Evolutionary conservation across 495 filamentous ascomycete genomes (phyloP).

Genomic region (Elaphomyces granulatus): DNA sequence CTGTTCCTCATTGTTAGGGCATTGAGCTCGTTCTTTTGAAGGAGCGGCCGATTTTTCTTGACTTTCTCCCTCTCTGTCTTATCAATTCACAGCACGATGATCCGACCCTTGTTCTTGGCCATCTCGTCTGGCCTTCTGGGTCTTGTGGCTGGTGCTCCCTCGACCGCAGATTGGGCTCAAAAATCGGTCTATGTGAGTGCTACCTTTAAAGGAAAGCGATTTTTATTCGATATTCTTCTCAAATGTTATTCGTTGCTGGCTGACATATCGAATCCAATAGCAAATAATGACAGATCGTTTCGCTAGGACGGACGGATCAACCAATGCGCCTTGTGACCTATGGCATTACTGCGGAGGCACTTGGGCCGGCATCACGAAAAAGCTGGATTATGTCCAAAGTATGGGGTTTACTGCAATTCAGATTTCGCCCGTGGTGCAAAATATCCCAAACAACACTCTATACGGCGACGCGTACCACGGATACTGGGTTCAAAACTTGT

Average conservation of each 20-base stretch:
- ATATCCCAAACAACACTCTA: conserved; percentile 32
- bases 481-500: conserved; percentile 17
- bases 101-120: neutral
- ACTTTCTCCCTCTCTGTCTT: neutral
- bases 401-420: conserved; percentile 63
- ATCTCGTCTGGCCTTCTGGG: neutral
- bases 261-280: conserved; percentile 18
- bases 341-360: conserved; percentile 54
- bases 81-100: neutral
- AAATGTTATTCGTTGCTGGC: neutral
- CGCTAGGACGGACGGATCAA: conserved; percentile 42
- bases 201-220: neutral
- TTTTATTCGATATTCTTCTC: neutral
- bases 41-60: too few species aligned
- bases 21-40: too few species aligned
- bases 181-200: neutral
- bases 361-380: conserved; percentile 47
- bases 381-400: conserved; percentile 35
- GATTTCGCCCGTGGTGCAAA: conserved; percentile 54
- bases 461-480: conserved; percentile 33
- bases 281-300: conserved; percentile 59
- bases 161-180: neutral
- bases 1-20: too few species aligned
- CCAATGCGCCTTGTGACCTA: conserved; percentile 32
- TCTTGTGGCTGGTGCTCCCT: neutral